phyloP scores from a whole-genome alignment of 176 grass and related monocot species.

The Coix lacrymajobi region DNA sequence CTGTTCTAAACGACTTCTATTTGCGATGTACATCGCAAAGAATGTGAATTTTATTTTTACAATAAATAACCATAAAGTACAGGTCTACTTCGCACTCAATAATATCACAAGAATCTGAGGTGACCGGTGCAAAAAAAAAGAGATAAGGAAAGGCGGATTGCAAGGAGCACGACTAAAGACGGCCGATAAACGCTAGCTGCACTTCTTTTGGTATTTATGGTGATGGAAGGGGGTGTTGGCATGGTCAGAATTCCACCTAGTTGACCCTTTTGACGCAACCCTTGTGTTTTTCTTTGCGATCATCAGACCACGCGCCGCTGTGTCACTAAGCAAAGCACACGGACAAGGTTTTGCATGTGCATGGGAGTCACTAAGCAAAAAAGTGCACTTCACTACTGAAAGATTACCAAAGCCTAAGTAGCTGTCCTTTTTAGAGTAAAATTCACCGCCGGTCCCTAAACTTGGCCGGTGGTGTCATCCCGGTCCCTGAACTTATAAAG shows the following conservation, averaged over 20 bases:
- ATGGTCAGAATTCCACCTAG: constrained; percentile 75
- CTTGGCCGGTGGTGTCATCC: too few relatives aligned
- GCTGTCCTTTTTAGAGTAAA: background rate
- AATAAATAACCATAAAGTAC: background rate
- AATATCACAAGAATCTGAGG: background rate
- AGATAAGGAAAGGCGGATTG: background rate
- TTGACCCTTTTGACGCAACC: constrained; percentile 53
- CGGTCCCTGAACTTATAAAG: too few relatives aligned
- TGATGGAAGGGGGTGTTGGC: constrained; percentile 31
- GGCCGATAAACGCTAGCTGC: background rate
- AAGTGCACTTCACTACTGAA: background rate
- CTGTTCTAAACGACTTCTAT: too few relatives aligned
- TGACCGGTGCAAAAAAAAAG: background rate
- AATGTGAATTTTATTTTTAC: background rate
- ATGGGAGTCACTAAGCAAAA: background rate
- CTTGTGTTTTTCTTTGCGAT: constrained; percentile 10
- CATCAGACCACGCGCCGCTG: background rate
- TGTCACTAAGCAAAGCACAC: constrained; percentile 28
- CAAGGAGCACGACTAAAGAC: constrained; percentile 36
- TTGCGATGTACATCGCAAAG: too few relatives aligned
- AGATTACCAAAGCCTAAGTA: background rate
- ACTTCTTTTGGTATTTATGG: constrained; percentile 40
- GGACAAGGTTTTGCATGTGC: background rate
- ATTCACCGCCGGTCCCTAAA: too few relatives aligned
- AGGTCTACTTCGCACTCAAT: background rate